These are phyloP conservation scores for Carex sylvatica DNA, from an alignment of 202 grass and related monocot species.

Conservation along the genomic window DNA sequence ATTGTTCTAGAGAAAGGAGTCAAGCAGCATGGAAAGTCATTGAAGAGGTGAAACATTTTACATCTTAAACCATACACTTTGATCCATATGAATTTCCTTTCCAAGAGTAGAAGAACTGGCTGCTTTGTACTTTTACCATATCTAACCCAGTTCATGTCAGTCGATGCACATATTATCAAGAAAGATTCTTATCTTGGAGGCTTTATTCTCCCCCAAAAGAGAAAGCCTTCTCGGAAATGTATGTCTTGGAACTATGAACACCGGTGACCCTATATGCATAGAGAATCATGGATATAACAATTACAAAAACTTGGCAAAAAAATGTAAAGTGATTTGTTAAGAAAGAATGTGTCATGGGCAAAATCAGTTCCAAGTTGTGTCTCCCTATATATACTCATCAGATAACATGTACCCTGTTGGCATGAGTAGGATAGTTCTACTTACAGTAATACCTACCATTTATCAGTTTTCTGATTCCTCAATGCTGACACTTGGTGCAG, in stretches of 20 bases:
- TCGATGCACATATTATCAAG: neutral
- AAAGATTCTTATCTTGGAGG: neutral
- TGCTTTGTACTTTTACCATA: neutral
- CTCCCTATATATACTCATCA: neutral
- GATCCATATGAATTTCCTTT: neutral
- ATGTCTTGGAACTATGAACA: neutral
- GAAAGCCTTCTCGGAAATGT: neutral
- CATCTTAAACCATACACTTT: conserved; percentile 9
- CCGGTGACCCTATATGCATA: neutral
- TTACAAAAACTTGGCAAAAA: neutral
- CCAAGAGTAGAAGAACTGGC: neutral
- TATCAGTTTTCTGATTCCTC: conserved; percentile 14
- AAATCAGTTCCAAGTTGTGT: neutral
- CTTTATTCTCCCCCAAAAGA: neutral
- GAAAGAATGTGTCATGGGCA: neutral
- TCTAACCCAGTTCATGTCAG: neutral
- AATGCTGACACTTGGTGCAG: conserved; percentile 40
- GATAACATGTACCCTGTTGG: neutral
- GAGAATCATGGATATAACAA: neutral
- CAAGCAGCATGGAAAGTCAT: conserved; percentile 77
- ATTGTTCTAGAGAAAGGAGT: conserved; percentile 96
- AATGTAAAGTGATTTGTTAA: neutral
- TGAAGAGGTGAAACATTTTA: conserved; percentile 62
- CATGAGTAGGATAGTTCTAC: neutral
- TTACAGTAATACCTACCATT: neutral